Conservation (phyloP, 768 basidiomycete genomes). For the Pisolithus sp. region DNA sequence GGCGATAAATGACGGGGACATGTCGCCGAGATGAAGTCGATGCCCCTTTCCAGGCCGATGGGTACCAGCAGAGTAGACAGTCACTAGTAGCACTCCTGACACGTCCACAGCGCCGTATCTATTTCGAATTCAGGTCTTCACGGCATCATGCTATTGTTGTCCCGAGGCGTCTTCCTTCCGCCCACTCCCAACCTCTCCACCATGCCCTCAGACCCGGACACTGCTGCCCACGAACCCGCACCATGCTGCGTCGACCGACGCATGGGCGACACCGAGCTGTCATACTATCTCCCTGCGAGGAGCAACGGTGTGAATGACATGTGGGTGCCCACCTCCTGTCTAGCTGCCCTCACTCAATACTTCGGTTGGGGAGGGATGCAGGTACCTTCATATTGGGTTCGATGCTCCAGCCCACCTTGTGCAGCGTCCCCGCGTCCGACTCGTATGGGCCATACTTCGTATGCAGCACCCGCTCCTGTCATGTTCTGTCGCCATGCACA, state of each 20-base stretch:
- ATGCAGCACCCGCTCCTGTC: conserved; percentile 68
- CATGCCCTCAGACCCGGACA: no score
- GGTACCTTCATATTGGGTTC: conserved; percentile 78
- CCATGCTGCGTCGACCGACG: conserved; percentile 34
- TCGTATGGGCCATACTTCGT: conserved; percentile 70
- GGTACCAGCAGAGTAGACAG: no score
- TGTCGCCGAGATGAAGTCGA: neutral
- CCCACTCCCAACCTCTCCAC: no score
- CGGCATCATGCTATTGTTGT: no score
- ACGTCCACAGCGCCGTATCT: no score
- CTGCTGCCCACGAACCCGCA: neutral
- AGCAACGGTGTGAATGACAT: conserved; percentile 83
- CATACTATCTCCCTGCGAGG: conserved; percentile 77
- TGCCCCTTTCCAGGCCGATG: neutral
- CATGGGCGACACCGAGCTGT: conserved; percentile 70
- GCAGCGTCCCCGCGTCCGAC: conserved; percentile 39
- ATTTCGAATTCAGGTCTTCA: no score
- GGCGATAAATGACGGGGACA: neutral
- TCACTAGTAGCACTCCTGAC: no score
- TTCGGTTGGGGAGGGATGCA: conserved; percentile 21
- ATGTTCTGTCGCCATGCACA: conserved; percentile 50
- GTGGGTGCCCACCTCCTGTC: conserved; percentile 34
- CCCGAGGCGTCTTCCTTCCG: no score
- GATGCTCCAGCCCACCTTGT: conserved; percentile 39
- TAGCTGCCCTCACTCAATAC: neutral